These are phyloP conservation scores for Glebionis coronaria DNA, from an alignment of 129 eudicot species.

Conservation along the genomic window DNA sequence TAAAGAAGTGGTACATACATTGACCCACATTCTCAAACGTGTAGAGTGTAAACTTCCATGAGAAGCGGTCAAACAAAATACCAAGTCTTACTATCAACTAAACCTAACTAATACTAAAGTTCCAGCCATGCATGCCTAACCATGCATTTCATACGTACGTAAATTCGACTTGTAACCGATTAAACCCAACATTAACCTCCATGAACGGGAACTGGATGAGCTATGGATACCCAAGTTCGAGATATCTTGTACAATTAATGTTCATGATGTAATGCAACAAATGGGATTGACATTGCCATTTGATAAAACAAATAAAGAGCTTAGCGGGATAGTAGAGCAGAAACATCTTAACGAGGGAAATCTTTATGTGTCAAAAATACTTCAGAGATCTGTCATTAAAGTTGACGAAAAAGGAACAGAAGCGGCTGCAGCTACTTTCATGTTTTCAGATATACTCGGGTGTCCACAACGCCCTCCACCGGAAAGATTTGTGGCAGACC, in stretches of 20 bases:
- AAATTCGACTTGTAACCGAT: too few relatives aligned
- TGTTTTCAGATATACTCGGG: neutral
- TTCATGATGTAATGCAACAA: neutral
- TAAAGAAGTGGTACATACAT: too few relatives aligned
- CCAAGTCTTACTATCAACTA: too few relatives aligned
- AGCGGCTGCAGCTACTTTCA: neutral
- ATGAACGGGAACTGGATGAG: neutral
- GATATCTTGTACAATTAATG: neutral
- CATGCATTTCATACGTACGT: too few relatives aligned
- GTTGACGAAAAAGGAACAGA: neutral
- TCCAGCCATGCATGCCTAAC: too few relatives aligned
- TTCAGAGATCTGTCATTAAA: neutral
- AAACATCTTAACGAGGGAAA: too few relatives aligned
- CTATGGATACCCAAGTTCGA: neutral
- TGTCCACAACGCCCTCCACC: neutral
- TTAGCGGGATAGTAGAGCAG: neutral
- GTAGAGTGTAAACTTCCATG: too few relatives aligned
- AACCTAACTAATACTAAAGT: too few relatives aligned
- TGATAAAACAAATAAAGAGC: neutral
- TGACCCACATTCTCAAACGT: too few relatives aligned
- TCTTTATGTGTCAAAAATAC: neutral
- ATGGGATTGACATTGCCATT: neutral
- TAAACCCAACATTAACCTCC: neutral
- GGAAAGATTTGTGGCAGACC: neutral
- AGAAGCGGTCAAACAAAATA: too few relatives aligned